Evolutionary conservation across 2,329 filamentous ascomycete genomes (phyloP).

Genomic region (Biscogniauxia sp.): DNA sequence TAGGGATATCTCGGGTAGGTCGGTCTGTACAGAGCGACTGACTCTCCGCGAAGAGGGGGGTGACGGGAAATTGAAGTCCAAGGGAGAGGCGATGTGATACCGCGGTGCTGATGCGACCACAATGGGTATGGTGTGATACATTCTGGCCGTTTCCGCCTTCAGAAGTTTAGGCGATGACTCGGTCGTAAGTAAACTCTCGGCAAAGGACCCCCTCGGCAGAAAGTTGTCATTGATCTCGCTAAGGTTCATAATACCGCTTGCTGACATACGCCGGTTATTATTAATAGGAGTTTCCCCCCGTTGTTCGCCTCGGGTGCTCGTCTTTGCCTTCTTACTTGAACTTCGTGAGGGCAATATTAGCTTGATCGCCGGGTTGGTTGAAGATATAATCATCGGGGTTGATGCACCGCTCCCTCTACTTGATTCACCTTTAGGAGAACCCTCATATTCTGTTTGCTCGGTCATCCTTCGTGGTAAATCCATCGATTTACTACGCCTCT

Average conservation of each 20-base stretch:
- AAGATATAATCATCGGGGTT: conserved; percentile 1
- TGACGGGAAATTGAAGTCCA: conserved; percentile 20
- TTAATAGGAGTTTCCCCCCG: neutral
- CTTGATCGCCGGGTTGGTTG: conserved; percentile 6
- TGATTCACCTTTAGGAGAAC: neutral
- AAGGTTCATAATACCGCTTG: neutral
- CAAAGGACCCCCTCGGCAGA: conserved; percentile 25
- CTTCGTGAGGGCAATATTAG: conserved; percentile 19
- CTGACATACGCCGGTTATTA: conserved; percentile 3
- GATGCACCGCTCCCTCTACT: neutral
- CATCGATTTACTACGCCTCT: conserved; percentile 1
- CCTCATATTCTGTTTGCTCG: neutral
- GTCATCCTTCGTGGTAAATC: neutral
- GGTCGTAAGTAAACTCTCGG: conserved; percentile 34
- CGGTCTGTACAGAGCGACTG: conserved; percentile 11
- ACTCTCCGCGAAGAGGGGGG: conserved; percentile 7
- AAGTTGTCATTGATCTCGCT: neutral
- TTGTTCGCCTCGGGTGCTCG: neutral
- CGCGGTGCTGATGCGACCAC: conserved; percentile 22
- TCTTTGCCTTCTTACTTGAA: conserved; percentile 20
- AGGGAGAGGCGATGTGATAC: conserved; percentile 14
- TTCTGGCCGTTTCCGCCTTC: conserved; percentile 33
- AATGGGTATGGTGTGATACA: conserved; percentile 29
- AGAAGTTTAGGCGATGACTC: conserved; percentile 33
- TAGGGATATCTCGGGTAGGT: conserved; percentile 1